Base-by-base conservation (phyloP, 176 grass and related monocot species). In the Phragmites australis region DNA sequence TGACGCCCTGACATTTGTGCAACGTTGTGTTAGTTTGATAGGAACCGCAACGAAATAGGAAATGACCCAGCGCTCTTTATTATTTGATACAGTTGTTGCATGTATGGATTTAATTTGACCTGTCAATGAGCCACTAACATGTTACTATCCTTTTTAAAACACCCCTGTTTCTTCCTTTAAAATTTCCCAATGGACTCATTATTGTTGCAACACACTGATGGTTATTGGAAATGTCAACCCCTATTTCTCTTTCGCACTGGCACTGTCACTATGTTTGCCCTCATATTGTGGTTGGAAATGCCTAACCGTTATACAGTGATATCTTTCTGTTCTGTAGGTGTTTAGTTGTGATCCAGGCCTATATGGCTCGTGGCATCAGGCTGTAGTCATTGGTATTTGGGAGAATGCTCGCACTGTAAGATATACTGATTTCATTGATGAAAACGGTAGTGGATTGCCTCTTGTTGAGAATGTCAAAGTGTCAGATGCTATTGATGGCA, bases 401-500 rank as follows among this genome's bases (percentile, higher is more conserved):
- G 78, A 87, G 9, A 87, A 87, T 50, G 58, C 37, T 34, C 85
- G 85, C 54, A 63, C 79, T 34, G 64, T 87, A 62, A 87, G 56
- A 70, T 87, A 87, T 59, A 62, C 0, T 62, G 79, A 87, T 52
- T 87, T 87, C 49, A 19, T 82, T 62, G 79, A 77, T 44, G 72
- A 82, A n/a, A n/a, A n/a, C n/a, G n/a, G n/a, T 12, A 59, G 70
- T 52, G 79, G 79, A 59, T 76, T 47, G 2, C 78, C 72, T 70
- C 85, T 87, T 70, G 45, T 82, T 76, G 85, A 87, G 54, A 53
- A 63, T 77, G 72, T 87, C 45, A 25, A 70, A 41, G 85, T 82
- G 26, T 87, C 85, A 76, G 85, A 87, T 87, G 79, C 45, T 68
- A 70, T 87, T 31, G 85, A 87, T 61, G 85, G 85, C 6, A 87